Evolutionary conservation across 805 yeast genomes (phyloP), one percentile per base, ranked within the genome.

Genomic region (Torulaspora delbrueckii): DNA sequence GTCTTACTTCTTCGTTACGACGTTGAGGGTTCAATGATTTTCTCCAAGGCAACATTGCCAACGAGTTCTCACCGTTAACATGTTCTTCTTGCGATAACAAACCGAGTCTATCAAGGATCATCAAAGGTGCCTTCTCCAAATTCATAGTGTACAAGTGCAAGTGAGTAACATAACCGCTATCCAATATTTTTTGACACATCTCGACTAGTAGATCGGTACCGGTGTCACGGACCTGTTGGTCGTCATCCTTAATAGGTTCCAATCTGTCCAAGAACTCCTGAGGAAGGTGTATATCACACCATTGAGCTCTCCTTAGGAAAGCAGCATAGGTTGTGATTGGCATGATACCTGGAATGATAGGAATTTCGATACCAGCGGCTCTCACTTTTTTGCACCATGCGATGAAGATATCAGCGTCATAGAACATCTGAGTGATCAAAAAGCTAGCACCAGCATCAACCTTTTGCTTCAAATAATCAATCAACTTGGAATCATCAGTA

Each of bases 101-200:
- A 42, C 78, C 77, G 55, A 93, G 75, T 42, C 74, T 75, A 58
- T 91, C 96, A 55, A 93, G 73, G 41, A 89, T 80, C 95, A 89
- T 86, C 51, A 86, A 71, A 2, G 96, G 85, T 8, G 96, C 79
- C 66, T 85, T 83, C 69, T 93, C 99, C 64, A 93, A 76, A 66
- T 93, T 93, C 99, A 93, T 93, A 43, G 99, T 93, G 71, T 93
- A 93, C 65, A 93, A 85, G 68, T 93, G 99, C 58, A 93, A 74
- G 66, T 93, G 99, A 50, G 80, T 82, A 43, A 91, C 81, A 50
- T 70, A 73, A 8, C 90, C 88, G 8, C 87, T 78, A 19, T 82
- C 78, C 24, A 87, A 64, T 52, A 93, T 69, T 54, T 78, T 77
- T 40, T 70, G 71, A 63, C 98, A 93, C 93, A 93, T 81, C 37